A percentile compares a stretch with the other conserved stretches of the same genome.
phyloP scores from a whole-genome alignment of 495 filamentous ascomycete genomes.

The Lepidopterella palustris region DNA sequence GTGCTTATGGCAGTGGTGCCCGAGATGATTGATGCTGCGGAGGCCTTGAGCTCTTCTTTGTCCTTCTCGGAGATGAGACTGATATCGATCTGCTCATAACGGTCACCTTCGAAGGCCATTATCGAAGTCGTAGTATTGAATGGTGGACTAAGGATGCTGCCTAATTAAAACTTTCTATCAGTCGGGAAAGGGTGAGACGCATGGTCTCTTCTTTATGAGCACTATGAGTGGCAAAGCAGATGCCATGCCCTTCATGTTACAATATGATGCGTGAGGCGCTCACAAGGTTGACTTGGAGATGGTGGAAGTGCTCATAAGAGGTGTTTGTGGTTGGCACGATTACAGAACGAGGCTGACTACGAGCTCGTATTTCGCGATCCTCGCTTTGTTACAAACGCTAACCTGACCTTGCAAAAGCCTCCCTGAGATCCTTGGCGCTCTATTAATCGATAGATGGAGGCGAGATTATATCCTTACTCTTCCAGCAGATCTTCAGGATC shows the following conservation, averaged over 20 bases:
- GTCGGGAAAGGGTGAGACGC: background rate
- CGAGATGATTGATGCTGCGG: slow-evolving; percentile 16
- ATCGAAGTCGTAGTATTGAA: background rate
- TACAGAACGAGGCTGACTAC: background rate
- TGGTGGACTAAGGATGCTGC: background rate
- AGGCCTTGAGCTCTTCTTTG: slow-evolving; percentile 13
- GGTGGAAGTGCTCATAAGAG: background rate
- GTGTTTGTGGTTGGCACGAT: background rate
- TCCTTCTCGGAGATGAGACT: slow-evolving; percentile 9
- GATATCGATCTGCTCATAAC: slow-evolving; percentile 4
- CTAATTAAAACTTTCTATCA: background rate
- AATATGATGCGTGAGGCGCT: background rate
- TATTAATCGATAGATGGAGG: too few relatives aligned
- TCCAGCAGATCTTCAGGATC: too few relatives aligned
- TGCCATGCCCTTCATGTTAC: background rate
- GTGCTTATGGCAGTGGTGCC: slow-evolving; percentile 9
- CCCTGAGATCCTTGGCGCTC: too few relatives aligned
- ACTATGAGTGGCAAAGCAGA: background rate
- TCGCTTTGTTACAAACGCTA: too few relatives aligned
- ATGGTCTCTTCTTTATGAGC: background rate
- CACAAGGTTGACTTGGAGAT: background rate
- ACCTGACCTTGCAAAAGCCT: too few relatives aligned
- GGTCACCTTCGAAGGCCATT: background rate
- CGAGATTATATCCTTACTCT: too few relatives aligned
- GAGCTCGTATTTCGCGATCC: background rate